Percentiles rank a stretch among this genome's conserved stretches.
Evolutionary conservation across 495 filamentous ascomycete species (phyloP).

Genomic region (Neurospora terricola): DNA sequence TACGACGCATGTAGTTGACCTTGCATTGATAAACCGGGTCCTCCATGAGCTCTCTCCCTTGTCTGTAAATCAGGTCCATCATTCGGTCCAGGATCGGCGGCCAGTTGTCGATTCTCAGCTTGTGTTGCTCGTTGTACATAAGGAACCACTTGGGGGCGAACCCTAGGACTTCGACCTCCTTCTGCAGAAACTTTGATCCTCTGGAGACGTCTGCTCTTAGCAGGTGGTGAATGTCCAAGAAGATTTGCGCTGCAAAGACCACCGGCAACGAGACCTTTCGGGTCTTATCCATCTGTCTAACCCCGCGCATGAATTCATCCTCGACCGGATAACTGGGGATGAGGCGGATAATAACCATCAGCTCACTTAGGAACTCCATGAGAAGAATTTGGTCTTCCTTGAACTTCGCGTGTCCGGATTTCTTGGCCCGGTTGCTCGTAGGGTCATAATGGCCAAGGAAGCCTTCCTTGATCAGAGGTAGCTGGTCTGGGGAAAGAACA

Average conservation of each 20-base stretch:
- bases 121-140: no score
- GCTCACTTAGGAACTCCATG: conserved; percentile 22
- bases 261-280: no score
- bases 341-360: conserved; percentile 10
- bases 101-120: no score
- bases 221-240: conserved; percentile 29
- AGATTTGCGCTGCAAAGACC: conserved; percentile 33
- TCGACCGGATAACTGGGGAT: conserved; percentile 14
- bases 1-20: not conserved
- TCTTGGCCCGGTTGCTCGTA: conserved; percentile 17
- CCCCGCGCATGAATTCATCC: conserved; percentile 30
- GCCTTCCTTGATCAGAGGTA: conserved; percentile 23
- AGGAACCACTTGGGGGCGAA: no score
- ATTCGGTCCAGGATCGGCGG: no score
- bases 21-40: conserved; percentile 11
- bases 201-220: conserved; percentile 9
- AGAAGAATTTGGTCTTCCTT: conserved; percentile 23
- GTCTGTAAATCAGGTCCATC: no score
- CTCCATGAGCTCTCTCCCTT: conserved; percentile 6
- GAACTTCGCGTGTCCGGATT: conserved; percentile 19
- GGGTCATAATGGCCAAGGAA: conserved; percentile 23
- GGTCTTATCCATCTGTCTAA: conserved; percentile 17
- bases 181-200: conserved; percentile 9
- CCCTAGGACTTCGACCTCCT: no score
- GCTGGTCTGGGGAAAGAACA: conserved; percentile 3